Evolutionary conservation across 176 grass and related monocot species (phyloP).

Genomic region (Typha latifolia): DNA sequence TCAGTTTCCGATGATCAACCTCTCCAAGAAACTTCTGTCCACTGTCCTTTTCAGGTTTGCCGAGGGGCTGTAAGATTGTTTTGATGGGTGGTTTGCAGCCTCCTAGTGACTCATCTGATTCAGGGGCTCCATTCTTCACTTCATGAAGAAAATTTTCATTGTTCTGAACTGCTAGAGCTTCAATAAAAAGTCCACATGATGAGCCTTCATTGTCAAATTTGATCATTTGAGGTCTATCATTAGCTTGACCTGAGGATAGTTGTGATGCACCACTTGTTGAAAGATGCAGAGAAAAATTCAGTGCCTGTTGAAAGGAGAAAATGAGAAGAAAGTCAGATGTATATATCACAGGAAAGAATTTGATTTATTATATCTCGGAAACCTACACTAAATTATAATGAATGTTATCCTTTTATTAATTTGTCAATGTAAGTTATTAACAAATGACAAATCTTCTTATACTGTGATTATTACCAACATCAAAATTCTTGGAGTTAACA

Average conservation of each 20-base stretch:
- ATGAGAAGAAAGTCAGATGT: constrained; percentile 11
- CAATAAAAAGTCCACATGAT: constrained; percentile 3
- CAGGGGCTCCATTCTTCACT: constrained; percentile 12
- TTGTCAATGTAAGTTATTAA: too few species aligned
- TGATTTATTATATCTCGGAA: too few species aligned
- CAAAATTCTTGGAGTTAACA: too few species aligned
- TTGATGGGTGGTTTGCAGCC: constrained; percentile 12
- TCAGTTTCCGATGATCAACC: constrained; percentile 32
- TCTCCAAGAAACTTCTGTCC: constrained; percentile 15
- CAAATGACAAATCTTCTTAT: too few species aligned
- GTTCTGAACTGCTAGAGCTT: constrained; percentile 24
- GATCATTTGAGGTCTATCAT: constrained; percentile 18
- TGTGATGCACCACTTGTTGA: constrained; percentile 44
- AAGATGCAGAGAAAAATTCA: constrained; percentile 53
- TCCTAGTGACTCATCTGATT: constrained; percentile 5
- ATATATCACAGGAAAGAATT: not conserved
- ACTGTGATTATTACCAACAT: too few species aligned
- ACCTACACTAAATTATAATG: too few species aligned
- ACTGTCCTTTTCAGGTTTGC: constrained; percentile 23
- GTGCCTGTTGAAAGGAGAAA: constrained; percentile 28
- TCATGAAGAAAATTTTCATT: constrained; percentile 10
- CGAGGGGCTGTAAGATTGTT: constrained; percentile 18
- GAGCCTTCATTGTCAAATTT: constrained; percentile 23
- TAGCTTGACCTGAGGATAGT: constrained; percentile 22
- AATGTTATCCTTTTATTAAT: too few species aligned